These are phyloP conservation scores for Trichoderma gracile DNA, from an alignment of 2,329 filamentous ascomycete species.

Conservation along the genomic window DNA sequence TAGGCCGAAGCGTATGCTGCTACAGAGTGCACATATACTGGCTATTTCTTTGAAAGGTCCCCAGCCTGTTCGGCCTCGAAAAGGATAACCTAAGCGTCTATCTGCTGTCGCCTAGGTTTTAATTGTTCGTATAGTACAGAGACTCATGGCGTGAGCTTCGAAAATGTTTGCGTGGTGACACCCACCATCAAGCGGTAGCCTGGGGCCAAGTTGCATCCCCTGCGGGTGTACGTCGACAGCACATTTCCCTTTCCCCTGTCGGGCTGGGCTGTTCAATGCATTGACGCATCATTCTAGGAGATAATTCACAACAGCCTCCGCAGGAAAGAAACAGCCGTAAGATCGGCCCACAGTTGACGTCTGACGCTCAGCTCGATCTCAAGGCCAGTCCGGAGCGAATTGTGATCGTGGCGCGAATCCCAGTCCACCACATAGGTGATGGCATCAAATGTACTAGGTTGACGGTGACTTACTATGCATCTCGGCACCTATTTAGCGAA, in stretches of 20 bases:
- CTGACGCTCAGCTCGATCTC: slow-evolving; percentile 1
- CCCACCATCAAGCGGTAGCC: no score
- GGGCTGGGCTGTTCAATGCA: neutral
- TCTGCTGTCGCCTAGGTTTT: no score
- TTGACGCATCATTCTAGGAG: neutral
- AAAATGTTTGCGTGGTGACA: no score
- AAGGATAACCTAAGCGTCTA: no score
- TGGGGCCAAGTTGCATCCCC: neutral
- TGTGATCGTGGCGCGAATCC: slow-evolving; percentile 7
- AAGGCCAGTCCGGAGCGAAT: neutral
- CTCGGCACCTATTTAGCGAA: slow-evolving; percentile 1
- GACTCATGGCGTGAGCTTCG: no score
- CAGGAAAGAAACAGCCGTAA: neutral
- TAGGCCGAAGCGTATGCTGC: neutral
- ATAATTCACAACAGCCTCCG: neutral
- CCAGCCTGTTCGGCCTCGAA: neutral
- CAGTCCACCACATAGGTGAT: no score
- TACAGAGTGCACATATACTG: neutral
- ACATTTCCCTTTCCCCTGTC: neutral
- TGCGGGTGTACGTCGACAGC: neutral
- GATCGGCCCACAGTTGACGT: slow-evolving; percentile 3
- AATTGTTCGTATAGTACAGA: no score
- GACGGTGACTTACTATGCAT: neutral
- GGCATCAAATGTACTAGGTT: neutral
- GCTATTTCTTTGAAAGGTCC: neutral